Percentiles rank a stretch among this genome's conserved stretches.
These are phyloP conservation scores for Suhomyces sp. DNA, from an alignment of 805 yeast species.

Conservation along the genomic window DNA sequence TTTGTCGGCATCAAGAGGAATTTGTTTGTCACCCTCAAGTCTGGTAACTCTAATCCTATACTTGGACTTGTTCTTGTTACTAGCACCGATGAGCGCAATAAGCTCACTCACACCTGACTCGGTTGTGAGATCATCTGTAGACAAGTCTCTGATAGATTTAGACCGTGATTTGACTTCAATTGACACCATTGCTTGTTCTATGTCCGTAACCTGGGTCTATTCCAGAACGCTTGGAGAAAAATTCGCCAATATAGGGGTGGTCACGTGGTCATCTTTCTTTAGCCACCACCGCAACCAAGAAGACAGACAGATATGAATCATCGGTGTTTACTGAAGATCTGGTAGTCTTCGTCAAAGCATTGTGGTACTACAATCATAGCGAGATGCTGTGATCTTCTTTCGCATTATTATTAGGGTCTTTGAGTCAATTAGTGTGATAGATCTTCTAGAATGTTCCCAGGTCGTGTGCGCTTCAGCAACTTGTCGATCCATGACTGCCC, in stretches of 20 bases:
- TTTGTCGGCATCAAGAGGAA: slow-evolving; percentile 44
- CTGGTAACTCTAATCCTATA: slow-evolving; percentile 45
- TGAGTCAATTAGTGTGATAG: background rate
- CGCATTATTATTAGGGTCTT: background rate
- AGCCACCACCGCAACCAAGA: background rate
- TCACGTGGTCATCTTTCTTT: background rate
- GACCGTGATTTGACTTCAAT: slow-evolving; percentile 61
- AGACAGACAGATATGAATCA: background rate
- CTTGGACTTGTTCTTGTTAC: slow-evolving; percentile 37
- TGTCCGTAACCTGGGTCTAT: background rate
- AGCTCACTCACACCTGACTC: slow-evolving; percentile 42
- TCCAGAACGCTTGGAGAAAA: background rate
- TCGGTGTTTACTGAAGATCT: background rate
- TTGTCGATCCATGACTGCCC: background rate
- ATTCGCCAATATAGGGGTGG: background rate
- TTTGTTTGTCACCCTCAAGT: slow-evolving; percentile 30
- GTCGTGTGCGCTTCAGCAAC: slow-evolving; percentile 4
- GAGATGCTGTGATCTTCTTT: background rate
- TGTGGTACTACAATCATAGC: background rate
- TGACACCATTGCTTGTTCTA: slow-evolving; percentile 36
- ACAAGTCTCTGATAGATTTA: slow-evolving; percentile 49
- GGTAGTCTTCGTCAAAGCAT: background rate
- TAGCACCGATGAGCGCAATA: slow-evolving; percentile 39
- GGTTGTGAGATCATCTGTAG: slow-evolving; percentile 34
- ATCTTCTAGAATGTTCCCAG: slow-evolving; percentile 4